Evolutionary conservation across 2,329 filamentous ascomycete genomes (phyloP).

Genomic region (Clonostachys chloroleuca): DNA sequence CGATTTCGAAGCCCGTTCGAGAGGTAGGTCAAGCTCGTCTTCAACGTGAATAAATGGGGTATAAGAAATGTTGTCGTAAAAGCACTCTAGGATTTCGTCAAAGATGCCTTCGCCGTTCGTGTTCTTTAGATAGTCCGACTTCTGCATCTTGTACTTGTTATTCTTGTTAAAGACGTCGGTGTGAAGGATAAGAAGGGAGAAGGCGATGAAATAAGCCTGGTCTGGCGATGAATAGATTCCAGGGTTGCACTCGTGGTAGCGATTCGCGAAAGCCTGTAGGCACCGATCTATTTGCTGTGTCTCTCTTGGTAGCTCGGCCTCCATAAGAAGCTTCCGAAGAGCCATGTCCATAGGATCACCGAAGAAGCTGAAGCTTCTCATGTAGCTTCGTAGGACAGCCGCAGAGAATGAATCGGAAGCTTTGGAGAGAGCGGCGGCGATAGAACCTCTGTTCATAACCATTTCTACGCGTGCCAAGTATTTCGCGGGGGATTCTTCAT

Average conservation of each 20-base stretch:
- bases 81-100: slow-evolving; percentile 88
- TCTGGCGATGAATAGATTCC: slow-evolving; percentile 89
- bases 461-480: slow-evolving; percentile 84
- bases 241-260: slow-evolving; percentile 97
- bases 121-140: slow-evolving; percentile 91
- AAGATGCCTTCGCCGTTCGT: slow-evolving; percentile 88
- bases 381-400: slow-evolving; percentile 86
- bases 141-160: slow-evolving; percentile 99
- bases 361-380: slow-evolving; percentile 92
- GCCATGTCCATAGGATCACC: slow-evolving; percentile 98
- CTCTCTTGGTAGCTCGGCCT: slow-evolving; percentile 92
- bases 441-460: slow-evolving; percentile 71
- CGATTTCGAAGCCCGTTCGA: slow-evolving; percentile 65
- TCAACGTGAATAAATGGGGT: slow-evolving; percentile 98
- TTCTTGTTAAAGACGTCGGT: slow-evolving; percentile 99
- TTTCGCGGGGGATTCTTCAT: slow-evolving; percentile 85
- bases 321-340: slow-evolving; percentile 91
- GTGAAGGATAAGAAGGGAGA: slow-evolving; percentile 92
- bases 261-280: slow-evolving; percentile 88
- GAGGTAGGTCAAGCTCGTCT: slow-evolving; percentile 78
- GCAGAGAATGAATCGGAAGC: slow-evolving; percentile 80
- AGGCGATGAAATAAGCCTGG: slow-evolving; percentile 97
- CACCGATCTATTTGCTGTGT: slow-evolving; percentile 97
- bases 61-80: slow-evolving; percentile 98
- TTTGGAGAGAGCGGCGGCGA: slow-evolving; percentile 82